phyloP scores from a whole-genome alignment of 768 basidiomycete species.

The Hortiboletus campestris region DNA sequence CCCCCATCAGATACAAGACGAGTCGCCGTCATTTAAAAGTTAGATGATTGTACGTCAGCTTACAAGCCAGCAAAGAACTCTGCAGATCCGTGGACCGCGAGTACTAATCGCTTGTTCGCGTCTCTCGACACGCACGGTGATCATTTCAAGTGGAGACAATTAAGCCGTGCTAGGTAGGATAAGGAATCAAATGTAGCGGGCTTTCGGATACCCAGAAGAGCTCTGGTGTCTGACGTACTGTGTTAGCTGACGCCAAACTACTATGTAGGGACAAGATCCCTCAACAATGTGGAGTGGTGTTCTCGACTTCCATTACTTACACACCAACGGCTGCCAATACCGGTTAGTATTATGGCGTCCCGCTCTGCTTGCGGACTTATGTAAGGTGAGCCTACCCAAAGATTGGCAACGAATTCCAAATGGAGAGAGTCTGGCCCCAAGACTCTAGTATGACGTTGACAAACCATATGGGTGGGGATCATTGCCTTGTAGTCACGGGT shows the following conservation, averaged over 20 bases:
- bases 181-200: background rate
- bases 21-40: constrained; percentile 34
- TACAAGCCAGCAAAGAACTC: background rate
- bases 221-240: background rate
- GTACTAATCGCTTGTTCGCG: background rate
- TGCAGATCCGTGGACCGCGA: background rate
- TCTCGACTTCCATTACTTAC: no score
- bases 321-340: background rate
- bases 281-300: background rate
- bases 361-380: no score
- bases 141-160: background rate
- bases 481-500: background rate
- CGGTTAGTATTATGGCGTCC: background rate
- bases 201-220: background rate
- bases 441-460: rapidly evolving
- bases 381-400: no score
- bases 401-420: no score
- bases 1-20: constrained; percentile 52
- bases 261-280: background rate
- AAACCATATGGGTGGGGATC: no score
- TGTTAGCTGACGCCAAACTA: background rate
- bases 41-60: background rate
- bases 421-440: no score
- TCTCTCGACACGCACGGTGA: background rate
- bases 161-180: no score